These are phyloP conservation scores for Yarrowia osloensis DNA, from an alignment of 805 yeast species.

Conservation along the genomic window DNA sequence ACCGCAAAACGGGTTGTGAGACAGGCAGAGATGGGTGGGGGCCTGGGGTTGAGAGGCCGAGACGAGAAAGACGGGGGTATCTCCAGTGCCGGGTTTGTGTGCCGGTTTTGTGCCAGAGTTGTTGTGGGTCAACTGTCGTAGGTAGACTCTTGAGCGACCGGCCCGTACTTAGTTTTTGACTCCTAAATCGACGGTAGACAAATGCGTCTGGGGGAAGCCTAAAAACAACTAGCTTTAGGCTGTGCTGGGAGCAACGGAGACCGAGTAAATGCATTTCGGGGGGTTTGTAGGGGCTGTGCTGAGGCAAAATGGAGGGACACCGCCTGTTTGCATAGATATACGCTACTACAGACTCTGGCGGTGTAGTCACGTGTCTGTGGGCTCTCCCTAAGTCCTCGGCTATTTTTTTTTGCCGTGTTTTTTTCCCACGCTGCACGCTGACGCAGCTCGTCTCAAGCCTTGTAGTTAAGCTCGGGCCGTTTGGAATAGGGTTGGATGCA, in stretches of 20 bases:
- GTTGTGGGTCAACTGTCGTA: no score
- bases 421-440: not conserved
- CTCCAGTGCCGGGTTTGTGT: no score
- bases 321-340: no score
- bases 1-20: not conserved
- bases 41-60: no score
- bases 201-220: not conserved
- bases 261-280: not conserved
- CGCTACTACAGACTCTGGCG: no score
- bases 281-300: not conserved
- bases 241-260: constrained; percentile 23
- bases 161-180: not conserved
- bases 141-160: no score
- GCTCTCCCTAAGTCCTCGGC: no score
- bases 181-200: not conserved
- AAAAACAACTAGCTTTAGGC: constrained; percentile 5
- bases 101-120: no score
- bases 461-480: not conserved
- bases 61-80: no score
- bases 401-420: not conserved
- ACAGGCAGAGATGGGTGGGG: no score
- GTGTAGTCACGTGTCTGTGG: no score
- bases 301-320: no score
- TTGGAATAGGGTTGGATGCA: not conserved
- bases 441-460: not conserved